A percentile compares a stretch with the other conserved stretches of the same genome.
Evolutionary conservation across 108 stramenopile genomes (phyloP).

Genomic region (Cyclotella kingstonii): DNA sequence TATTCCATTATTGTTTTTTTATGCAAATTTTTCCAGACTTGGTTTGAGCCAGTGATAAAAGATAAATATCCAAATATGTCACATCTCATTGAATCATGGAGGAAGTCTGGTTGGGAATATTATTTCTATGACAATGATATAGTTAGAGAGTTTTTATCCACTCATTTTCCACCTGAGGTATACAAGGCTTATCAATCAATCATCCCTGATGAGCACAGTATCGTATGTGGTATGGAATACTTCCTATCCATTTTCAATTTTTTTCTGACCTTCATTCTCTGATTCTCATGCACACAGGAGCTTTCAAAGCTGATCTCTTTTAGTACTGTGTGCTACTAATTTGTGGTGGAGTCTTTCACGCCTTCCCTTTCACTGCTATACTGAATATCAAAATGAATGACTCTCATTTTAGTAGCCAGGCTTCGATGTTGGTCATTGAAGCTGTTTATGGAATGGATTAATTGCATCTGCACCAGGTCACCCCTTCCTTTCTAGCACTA

Average conservation of each 20-base stretch:
- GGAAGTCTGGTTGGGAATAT: slow-evolving; percentile 76
- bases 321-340: slow-evolving; percentile 81
- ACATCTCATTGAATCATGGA: slow-evolving; percentile 71
- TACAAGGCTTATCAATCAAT: slow-evolving; percentile 70
- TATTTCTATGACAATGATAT: slow-evolving; percentile 68
- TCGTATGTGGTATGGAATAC: neutral
- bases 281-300: slow-evolving; percentile 23
- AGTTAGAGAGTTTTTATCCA: slow-evolving; percentile 48
- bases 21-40: slow-evolving; percentile 9
- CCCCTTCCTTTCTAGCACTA: slow-evolving; percentile 73
- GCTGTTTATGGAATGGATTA: slow-evolving; percentile 89
- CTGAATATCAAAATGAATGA: no score
- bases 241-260: neutral
- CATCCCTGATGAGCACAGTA: slow-evolving; percentile 42
- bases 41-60: slow-evolving; percentile 29
- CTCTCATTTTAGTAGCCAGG: slow-evolving; percentile 46
- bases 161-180: slow-evolving; percentile 75
- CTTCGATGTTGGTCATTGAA: slow-evolving; percentile 46
- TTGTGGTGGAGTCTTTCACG: slow-evolving; percentile 80
- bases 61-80: slow-evolving; percentile 64
- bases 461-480: slow-evolving; percentile 83
- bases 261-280: neutral
- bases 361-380: no score
- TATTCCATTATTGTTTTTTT: neutral
- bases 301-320: slow-evolving; percentile 80